phyloP scores from a whole-genome alignment of 1,139 yeast genomes.

The Lodderomyces beijingensis region DNA sequence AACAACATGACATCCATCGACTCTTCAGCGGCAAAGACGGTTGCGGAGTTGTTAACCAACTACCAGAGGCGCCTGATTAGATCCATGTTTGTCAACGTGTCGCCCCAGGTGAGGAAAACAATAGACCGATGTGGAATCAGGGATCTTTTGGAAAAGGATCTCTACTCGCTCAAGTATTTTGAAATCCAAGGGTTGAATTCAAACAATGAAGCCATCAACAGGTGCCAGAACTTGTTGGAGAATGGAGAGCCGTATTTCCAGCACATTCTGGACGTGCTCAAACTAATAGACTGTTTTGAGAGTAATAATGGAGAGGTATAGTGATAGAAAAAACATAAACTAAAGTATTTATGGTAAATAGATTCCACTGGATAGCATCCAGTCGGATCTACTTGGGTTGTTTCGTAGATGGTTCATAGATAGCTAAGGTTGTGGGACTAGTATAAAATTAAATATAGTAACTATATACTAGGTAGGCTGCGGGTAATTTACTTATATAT shows the following conservation, averaged over 20 bases:
- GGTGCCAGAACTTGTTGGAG: constrained; percentile 25
- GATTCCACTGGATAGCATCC: neutral
- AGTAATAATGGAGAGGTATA: constrained; percentile 4
- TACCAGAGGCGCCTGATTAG: constrained; percentile 55
- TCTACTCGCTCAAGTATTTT: constrained; percentile 26
- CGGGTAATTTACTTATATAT: neutral
- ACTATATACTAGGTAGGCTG: no score
- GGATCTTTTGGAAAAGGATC: constrained; percentile 22
- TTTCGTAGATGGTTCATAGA: no score
- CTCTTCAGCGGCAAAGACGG: constrained; percentile 79
- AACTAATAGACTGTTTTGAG: constrained; percentile 38
- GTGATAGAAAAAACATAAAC: constrained; percentile 1
- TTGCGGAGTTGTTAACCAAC: constrained; percentile 54
- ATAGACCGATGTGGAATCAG: constrained; percentile 31
- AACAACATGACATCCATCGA: constrained; percentile 86
- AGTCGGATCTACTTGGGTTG: no score
- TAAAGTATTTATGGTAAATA: no score
- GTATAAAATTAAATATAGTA: no score
- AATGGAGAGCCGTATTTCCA: constrained; percentile 29
- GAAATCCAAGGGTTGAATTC: constrained; percentile 17
- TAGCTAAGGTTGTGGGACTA: no score
- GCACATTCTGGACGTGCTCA: constrained; percentile 41
- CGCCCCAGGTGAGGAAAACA: constrained; percentile 31
- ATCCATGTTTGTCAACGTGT: constrained; percentile 64
- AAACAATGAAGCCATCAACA: constrained; percentile 13